Evolutionary conservation across 805 yeast genomes (phyloP).

Genomic region (Ogataea philodendri): DNA sequence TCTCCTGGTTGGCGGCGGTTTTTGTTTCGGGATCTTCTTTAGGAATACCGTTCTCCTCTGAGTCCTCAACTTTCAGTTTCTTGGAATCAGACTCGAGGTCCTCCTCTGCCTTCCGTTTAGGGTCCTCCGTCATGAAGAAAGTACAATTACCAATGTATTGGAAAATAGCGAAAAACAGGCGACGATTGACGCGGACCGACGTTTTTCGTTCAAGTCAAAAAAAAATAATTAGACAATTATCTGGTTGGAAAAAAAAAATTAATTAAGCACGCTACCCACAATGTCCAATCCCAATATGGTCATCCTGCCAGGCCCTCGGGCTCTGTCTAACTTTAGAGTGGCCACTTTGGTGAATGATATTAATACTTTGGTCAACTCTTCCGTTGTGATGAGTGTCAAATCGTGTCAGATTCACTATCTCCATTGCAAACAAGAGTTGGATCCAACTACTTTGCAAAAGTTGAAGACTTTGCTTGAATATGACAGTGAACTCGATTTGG

Average conservation of each 20-base stretch:
- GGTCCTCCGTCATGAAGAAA: conserved; percentile 9
- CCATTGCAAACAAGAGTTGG: conserved; percentile 47
- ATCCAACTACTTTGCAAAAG: conserved; percentile 43
- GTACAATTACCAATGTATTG: neutral
- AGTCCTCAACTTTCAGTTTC: conserved; percentile 5
- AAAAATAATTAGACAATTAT: conserved; percentile 1
- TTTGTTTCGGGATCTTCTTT: conserved; percentile 23
- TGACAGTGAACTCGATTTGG: conserved; percentile 60
- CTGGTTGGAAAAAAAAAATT: conserved; percentile 1
- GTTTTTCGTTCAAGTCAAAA: conserved; percentile 4
- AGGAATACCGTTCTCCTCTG: conserved; percentile 18
- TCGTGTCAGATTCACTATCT: conserved; percentile 82
- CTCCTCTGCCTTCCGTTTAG: conserved; percentile 11
- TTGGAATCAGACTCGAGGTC: conserved; percentile 3
- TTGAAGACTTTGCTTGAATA: conserved; percentile 67
- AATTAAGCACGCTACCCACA: conserved; percentile 2
- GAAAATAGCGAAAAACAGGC: neutral
- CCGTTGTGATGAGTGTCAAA: conserved; percentile 66
- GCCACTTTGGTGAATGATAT: conserved; percentile 68
- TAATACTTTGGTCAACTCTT: conserved; percentile 64
- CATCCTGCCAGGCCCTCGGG: conserved; percentile 82
- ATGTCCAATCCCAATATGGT: conserved; percentile 34
- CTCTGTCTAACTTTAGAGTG: conserved; percentile 84
- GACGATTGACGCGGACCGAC: conserved; percentile 6
- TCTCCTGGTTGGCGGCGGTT: conserved; percentile 27